Evolutionary conservation across 2,329 filamentous ascomycete genomes (phyloP).

Genomic region (Dothiorella sarmentorum): DNA sequence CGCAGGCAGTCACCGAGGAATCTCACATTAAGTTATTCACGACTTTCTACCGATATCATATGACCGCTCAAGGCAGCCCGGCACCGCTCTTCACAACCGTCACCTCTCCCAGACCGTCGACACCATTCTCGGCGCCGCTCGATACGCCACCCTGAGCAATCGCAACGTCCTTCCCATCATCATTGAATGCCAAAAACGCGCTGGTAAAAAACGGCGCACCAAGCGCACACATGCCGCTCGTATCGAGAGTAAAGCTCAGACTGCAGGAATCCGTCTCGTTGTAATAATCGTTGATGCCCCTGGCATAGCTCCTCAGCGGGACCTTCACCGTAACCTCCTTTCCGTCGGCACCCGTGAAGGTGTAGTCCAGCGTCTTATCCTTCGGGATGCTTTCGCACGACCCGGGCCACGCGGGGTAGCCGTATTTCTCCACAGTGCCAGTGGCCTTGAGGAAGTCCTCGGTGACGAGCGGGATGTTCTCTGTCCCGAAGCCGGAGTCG

Average conservation of each 20-base stretch:
- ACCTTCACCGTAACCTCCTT: constrained; percentile 19
- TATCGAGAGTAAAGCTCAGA: constrained; percentile 25
- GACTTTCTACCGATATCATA: too few species aligned
- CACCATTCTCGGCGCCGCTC: constrained; percentile 2
- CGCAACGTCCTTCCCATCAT: constrained; percentile 29
- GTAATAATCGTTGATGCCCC: background rate
- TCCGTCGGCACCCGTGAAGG: background rate
- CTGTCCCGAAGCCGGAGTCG: constrained; percentile 31
- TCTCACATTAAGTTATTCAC: too few species aligned
- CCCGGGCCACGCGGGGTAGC: background rate
- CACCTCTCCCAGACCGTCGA: background rate
- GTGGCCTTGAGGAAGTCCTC: constrained; percentile 27
- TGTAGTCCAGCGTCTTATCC: constrained; percentile 5
- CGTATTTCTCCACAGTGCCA: background rate
- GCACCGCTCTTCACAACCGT: constrained; percentile 4
- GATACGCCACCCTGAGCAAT: constrained; percentile 33
- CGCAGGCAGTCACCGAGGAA: too few species aligned
- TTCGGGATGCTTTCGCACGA: constrained; percentile 1
- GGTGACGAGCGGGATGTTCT: constrained; percentile 24
- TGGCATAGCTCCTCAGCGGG: constrained; percentile 8
- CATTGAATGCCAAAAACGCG: constrained; percentile 34
- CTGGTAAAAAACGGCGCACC: constrained; percentile 33
- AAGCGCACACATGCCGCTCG: constrained; percentile 20
- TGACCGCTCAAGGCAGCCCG: background rate
- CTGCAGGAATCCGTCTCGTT: constrained; percentile 3